Evolutionary conservation across 306 rosid species (phyloP), one percentile per base, ranked within the genome.

Genomic region (Abrus precatorius): DNA sequence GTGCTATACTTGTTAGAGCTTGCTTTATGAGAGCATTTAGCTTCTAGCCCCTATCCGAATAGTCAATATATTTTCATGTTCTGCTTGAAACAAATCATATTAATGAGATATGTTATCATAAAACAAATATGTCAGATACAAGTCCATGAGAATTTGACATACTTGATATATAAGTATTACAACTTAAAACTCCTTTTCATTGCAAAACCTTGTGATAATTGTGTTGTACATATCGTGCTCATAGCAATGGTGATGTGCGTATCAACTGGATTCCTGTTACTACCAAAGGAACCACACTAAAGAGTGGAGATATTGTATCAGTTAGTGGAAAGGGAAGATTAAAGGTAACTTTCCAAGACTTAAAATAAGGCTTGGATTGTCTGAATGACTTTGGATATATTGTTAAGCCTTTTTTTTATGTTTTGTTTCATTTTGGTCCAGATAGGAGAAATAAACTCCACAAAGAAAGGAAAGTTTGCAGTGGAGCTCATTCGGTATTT

Each of bases 251-350:
- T 11, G 97, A 93, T 70, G 97, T 95, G 78, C 92, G 95, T 36
- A 84, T 95, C 81, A 95, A 95, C 79, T 95, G 98, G 98, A 83
- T 77, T 74, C 85, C 95, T n/a, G 76, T 91, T 71, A 85, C 91
- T 59, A 87, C 92, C 57, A 95, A 95, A 76, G 97, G 97, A 83
- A 85, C 88, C 69, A 57, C 87, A 54, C 87, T 95, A 32, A 92
- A 86, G 86, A 85, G 94, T 67, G 98, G 97, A 52, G 98, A 95
- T 83, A 74, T 91, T 75, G 92, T 95, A 62, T 95, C 97, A 3
- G 90, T 95, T 40, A 90, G 91, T 72, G 97, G 97, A 61, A 85
- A 44, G 86, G 98, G 98, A 80, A 90, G 95, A 86, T 86, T 95
- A 54, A 91, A 91, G 95, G 97, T 91, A 63, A 80, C 83, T 52